Percentiles rank a stretch among this genome's conserved stretches.
Conservation (phyloP, 2,329 filamentous ascomycete species). For the Fusarium duplospermum region DNA sequence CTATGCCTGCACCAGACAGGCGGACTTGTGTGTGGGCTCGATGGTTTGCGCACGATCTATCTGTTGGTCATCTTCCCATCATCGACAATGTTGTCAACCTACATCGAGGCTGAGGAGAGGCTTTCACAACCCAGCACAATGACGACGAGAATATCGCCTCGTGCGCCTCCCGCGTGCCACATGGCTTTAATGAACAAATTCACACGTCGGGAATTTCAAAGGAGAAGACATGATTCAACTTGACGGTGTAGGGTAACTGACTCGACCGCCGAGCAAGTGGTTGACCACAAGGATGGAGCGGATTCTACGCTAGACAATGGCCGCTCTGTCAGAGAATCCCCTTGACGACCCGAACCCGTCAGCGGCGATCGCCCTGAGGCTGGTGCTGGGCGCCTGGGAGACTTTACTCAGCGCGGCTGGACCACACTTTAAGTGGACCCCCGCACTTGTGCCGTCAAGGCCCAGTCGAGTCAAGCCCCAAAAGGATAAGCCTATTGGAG, state of each 20-base stretch:
- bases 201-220: neutral
- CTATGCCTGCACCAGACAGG: neutral
- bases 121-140: neutral
- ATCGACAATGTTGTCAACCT: neutral
- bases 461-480: slow-evolving; percentile 23
- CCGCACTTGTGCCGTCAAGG: slow-evolving; percentile 9
- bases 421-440: slow-evolving; percentile 29
- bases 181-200: neutral
- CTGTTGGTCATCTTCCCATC: neutral
- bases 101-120: neutral
- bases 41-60: neutral
- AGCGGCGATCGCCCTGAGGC: slow-evolving; percentile 37
- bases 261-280: neutral
- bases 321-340: neutral
- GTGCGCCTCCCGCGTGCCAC: neutral
- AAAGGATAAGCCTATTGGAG: slow-evolving; percentile 32
- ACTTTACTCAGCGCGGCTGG: slow-evolving; percentile 19
- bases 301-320: neutral
- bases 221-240: neutral
- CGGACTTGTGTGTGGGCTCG: neutral
- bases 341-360: neutral
- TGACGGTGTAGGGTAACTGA: neutral
- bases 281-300: neutral
- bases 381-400: slow-evolving; percentile 24
- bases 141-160: neutral